Evolutionary conservation across 306 rosid genomes (phyloP), one percentile per base, ranked within the genome.

Genomic region (Vicia faba): DNA sequence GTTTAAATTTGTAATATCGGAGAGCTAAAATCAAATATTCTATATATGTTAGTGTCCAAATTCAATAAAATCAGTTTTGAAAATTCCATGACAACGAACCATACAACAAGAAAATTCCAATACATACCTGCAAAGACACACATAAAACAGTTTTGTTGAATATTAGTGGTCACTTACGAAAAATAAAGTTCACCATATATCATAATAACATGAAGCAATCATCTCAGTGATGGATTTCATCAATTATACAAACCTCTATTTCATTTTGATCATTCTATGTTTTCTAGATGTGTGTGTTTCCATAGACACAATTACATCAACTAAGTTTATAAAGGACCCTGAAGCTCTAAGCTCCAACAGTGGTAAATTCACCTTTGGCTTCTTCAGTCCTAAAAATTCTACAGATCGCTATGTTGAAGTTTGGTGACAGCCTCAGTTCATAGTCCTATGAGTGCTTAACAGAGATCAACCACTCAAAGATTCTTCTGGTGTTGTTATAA

Each of bases 351-450:
- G 38, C 43, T 64, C 68, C 40, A 46, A 16, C 0, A 5, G 9
- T 12, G 20, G 66, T 33, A 7, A 23, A n/a, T 79, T 71, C 41
- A 66, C 61, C 31, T 74, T 28, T 9, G 23, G 61, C 4, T 55
- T 55, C 61, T 55, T 55, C 18, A 55, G 39, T 29, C 61, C 61
- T 26, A 8, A 26, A 38, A 70, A 74, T 40, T 73, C 82, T 2
- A 9, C 59, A 7, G 5, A 29, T 29, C 33, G 33, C 7, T 4
- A 29, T 29, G 7, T n/a, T n/a, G n/a, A n/a, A n/a, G n/a, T n/a
- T n/a, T n/a, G n/a, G n/a, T n/a, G n/a, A n/a, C n/a, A n/a, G n/a
- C n/a, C n/a, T n/a, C n/a, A n/a, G n/a, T n/a, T n/a, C n/a, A n/a
- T n/a, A n/a, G n/a, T n/a, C n/a, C n/a, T n/a, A n/a, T n/a, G n/a